Percentiles rank a stretch among this genome's conserved stretches.
These are phyloP conservation scores for Lindgomyces ingoldianus DNA, from an alignment of 495 filamentous ascomycete species.

Conservation along the genomic window DNA sequence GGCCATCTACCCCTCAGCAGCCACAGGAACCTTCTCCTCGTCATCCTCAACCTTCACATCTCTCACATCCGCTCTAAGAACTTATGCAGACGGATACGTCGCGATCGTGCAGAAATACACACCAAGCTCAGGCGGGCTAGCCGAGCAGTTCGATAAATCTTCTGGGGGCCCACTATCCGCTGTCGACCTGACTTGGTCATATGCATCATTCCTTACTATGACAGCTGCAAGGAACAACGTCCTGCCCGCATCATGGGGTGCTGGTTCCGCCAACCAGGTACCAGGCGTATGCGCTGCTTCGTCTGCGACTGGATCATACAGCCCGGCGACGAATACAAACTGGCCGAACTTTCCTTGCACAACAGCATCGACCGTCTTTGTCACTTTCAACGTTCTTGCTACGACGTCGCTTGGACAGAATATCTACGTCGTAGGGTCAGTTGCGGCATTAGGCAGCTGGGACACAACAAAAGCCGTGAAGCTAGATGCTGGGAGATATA, in stretches of 20 bases:
- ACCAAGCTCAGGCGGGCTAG: slow-evolving; percentile 54
- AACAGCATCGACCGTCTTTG: slow-evolving; percentile 15
- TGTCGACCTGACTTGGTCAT: slow-evolving; percentile 67
- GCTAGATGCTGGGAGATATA: slow-evolving; percentile 57
- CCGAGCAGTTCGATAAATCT: slow-evolving; percentile 62
- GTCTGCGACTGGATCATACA: slow-evolving; percentile 45
- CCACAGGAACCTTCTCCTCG: slow-evolving; percentile 54
- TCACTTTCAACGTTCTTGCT: slow-evolving; percentile 61
- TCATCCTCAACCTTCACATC: slow-evolving; percentile 51
- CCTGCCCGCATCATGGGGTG: slow-evolving; percentile 59
- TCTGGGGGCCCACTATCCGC: slow-evolving; percentile 58
- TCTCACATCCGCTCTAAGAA: slow-evolving; percentile 56
- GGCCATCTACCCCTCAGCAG: slow-evolving; percentile 52
- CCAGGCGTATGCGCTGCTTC: slow-evolving; percentile 60
- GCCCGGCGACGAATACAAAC: slow-evolving; percentile 46
- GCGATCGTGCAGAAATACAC: slow-evolving; percentile 55
- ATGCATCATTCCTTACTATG: slow-evolving; percentile 63
- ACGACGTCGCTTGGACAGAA: slow-evolving; percentile 60
- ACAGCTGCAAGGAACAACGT: slow-evolving; percentile 48
- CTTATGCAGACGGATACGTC: slow-evolving; percentile 68
- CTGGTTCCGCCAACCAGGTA: slow-evolving; percentile 53
- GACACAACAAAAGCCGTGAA: slow-evolving; percentile 40
- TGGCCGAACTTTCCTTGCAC: slow-evolving; percentile 22
- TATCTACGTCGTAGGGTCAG: slow-evolving; percentile 60
- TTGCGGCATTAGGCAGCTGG: slow-evolving; percentile 60